Evolutionary conservation across 495 filamentous ascomycete genomes (phyloP).

Genomic region (Saxispiralis lemnorum): DNA sequence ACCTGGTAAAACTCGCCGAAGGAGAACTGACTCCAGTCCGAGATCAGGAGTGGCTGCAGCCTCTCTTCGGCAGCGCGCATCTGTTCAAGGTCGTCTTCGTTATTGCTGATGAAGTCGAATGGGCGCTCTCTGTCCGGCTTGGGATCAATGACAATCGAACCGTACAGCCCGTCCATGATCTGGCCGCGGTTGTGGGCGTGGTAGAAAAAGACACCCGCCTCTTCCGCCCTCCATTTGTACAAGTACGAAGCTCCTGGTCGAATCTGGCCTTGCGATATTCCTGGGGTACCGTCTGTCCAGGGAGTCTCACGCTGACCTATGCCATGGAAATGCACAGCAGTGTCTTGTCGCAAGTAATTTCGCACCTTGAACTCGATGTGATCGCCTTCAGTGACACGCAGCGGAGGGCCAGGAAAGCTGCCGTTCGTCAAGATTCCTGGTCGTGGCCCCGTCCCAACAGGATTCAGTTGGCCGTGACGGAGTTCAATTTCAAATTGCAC

Average conservation of each 20-base stretch:
- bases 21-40: background rate
- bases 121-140: background rate
- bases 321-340: constrained; percentile 5
- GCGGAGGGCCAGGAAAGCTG: constrained; percentile 2
- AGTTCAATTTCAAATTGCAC: background rate
- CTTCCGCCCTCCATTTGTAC: constrained; percentile 3
- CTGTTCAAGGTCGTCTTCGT: background rate
- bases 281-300: constrained; percentile 3
- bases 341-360: constrained; percentile 1
- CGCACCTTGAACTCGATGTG: constrained; percentile 1
- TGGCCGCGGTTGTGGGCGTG: constrained; percentile 3
- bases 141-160: constrained; percentile 2
- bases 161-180: constrained; percentile 3
- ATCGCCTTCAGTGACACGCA: background rate
- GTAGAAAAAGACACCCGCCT: constrained; percentile 3
- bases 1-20: constrained; percentile 4
- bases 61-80: constrained; percentile 2
- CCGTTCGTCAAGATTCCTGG: background rate
- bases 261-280: background rate
- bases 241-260: constrained; percentile 1
- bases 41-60: background rate
- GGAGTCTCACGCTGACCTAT: background rate
- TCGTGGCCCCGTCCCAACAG: background rate
- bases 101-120: background rate
- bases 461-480: background rate